phyloP scores from a whole-genome alignment of 495 filamentous ascomycete species.

The Neurospora sp. region DNA sequence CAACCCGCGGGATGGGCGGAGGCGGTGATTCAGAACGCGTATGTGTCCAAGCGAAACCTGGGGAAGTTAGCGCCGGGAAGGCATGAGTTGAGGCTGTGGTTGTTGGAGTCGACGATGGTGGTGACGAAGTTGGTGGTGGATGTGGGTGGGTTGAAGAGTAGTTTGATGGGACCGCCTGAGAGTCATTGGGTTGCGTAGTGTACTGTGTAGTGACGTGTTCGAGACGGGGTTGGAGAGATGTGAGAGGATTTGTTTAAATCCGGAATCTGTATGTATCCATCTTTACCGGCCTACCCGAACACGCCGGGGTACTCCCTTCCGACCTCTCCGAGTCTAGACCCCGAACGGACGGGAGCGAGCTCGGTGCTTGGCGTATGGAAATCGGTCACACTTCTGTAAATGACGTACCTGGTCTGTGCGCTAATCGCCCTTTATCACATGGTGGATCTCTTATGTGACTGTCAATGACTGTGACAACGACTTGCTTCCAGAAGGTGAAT shows the following conservation, averaged over 20 bases:
- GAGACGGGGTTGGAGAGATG: neutral
- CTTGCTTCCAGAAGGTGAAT: neutral
- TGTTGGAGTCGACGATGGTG: slow-evolving; percentile 46
- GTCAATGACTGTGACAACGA: neutral
- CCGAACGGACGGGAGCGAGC: neutral
- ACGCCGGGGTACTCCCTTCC: neutral
- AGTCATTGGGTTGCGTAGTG: slow-evolving; percentile 16
- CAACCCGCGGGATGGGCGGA: slow-evolving; percentile 42
- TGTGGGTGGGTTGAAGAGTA: slow-evolving; percentile 45
- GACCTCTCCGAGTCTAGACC: neutral
- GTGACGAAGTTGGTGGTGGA: slow-evolving; percentile 52
- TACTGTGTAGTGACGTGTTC: neutral
- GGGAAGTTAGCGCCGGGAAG: slow-evolving; percentile 26
- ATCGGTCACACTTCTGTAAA: neutral
- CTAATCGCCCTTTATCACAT: neutral
- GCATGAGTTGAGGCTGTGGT: slow-evolving; percentile 43
- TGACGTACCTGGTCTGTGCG: slow-evolving; percentile 12
- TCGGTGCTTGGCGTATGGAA: neutral
- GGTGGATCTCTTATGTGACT: neutral
- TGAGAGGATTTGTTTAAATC: neutral
- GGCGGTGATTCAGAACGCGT: slow-evolving; percentile 41
- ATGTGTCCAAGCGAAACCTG: slow-evolving; percentile 38
- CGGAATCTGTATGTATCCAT: neutral
- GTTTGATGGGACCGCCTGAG: slow-evolving; percentile 53
- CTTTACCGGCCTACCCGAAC: neutral